Base-by-base conservation (phyloP, 2,329 filamentous ascomycete species). In the Nakataea oryzae region DNA sequence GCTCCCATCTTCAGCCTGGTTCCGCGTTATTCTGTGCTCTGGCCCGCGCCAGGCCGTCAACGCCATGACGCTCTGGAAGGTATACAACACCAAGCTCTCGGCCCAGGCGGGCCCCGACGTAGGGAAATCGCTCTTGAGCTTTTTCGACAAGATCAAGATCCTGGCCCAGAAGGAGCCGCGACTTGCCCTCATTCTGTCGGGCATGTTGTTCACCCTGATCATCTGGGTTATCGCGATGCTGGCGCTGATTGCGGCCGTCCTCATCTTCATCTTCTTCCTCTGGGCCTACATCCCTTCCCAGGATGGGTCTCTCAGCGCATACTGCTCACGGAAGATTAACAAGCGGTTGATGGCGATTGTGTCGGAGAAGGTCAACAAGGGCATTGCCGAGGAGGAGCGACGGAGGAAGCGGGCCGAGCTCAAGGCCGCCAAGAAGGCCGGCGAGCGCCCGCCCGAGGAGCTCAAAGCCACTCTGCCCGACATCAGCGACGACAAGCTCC, bases 41-140 rank as follows among this genome's bases (percentile, higher is more conserved):
- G 95, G 92, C 0, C 95, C 95, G 27, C 90, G 95, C 66, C 91
- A 96, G 72, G 90, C 88, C 59, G 84, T 97, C 74, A 99, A 99
- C 70, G 92, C 86, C 26, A 79, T 97, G 66, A 97, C 93, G 0
- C 80, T 97, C 12, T 93, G 90, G 71, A 90, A 91, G 0, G 89
- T 97, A 50, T 90, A 95, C 76, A 80, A 86, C 61, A 82, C 87
- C 30, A 86, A 92, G 67, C 80, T 97, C 2, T 79, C 90, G n/a
- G 85, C 87, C 0, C 74, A 75, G 17, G 75, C 76, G 12, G 72
- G 74, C 29, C 71, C 72, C 32, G 77, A 74, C 57, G 82, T 90
- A 55, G 86, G 84, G 62, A 84, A 84, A 21, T 81, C 83, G 0
- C 76, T 96, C 32, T 76, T 84, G 24, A 86, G 88, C 64, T 96